A percentile compares a stretch with the other conserved stretches of the same genome.
These are phyloP conservation scores for Ailanthus altissimus DNA, from an alignment of 345 rosid species.

Conservation along the genomic window DNA sequence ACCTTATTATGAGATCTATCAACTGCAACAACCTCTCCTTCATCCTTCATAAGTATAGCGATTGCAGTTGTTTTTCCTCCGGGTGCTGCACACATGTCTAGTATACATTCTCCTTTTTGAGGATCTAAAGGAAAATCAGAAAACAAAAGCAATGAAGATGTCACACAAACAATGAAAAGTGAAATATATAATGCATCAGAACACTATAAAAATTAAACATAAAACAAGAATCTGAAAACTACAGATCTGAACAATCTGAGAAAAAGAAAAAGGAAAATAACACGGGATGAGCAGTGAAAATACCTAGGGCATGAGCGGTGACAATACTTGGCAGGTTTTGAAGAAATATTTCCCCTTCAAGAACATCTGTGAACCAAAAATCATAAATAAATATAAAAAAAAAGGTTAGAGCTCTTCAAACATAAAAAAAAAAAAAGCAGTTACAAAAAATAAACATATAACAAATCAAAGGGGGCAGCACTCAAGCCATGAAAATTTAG, in stretches of 20 bases:
- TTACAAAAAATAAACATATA: not conserved
- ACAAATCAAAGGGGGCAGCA: not conserved
- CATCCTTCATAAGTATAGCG: constrained; percentile 84
- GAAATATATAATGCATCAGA: not conserved
- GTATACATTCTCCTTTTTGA: constrained; percentile 82
- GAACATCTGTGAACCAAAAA: constrained; percentile 64
- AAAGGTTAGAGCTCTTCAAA: constrained; percentile 17
- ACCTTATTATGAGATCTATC: constrained; percentile 99
- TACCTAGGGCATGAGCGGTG: constrained; percentile 91
- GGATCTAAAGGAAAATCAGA: constrained; percentile 62
- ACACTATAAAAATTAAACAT: not conserved
- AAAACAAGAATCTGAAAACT: not conserved
- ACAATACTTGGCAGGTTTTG: constrained; percentile 94
- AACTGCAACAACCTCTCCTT: constrained; percentile 88
- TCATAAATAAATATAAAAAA: no score
- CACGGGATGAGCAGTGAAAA: not conserved
- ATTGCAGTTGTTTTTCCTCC: constrained; percentile 98
- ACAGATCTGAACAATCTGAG: not conserved
- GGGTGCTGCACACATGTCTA: constrained; percentile 99
- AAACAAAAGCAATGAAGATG: not conserved
- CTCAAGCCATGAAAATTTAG: not conserved
- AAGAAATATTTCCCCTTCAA: constrained; percentile 94
- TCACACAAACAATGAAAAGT: not conserved
- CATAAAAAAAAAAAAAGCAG: constrained; percentile 7
- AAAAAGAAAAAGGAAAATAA: not conserved